Evolutionary conservation across 352 stramenopile genomes (phyloP), one percentile per base, ranked within the genome.

Genomic region (Globisporangium recalcitrans): DNA sequence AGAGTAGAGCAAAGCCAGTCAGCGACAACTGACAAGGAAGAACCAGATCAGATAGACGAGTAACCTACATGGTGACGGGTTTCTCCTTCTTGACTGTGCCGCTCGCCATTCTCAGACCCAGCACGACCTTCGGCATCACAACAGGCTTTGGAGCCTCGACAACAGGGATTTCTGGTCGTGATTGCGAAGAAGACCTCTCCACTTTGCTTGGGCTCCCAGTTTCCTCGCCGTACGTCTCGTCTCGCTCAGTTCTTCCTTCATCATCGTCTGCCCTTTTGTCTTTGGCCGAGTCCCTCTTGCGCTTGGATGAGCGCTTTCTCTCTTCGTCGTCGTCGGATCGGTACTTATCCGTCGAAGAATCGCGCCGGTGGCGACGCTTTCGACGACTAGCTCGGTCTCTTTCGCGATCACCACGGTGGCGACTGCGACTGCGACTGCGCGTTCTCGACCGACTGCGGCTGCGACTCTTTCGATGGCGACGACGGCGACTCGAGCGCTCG

Each of bases 71-170:
- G 10, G 62, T 26, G 4, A 60, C 51, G 5, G 58, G 22, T 21
- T 78, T 80, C 38, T 78, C 74, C 40, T 75, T 82, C 63, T 82
- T 85, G 26, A 52, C 9, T 5, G 38, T 42, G 6, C 22, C n/a
- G 16, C 62, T 49, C 21, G 54, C 49, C 59, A 78, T 65, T 48
- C 82, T 85, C 26, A 85, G 63, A n/a, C 74, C 76, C 49, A 85
- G 63, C 1, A 82, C 73, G 32, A 82, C 54, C 62, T 79, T 82
- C n/a, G 69, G 61, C n/a, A 66, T 58, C 19, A 63, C 54, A 14
- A 29, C n/a, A 42, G 29, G n/a, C 27, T 53, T 63, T 16, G 64
- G 46, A 32, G 49, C 6, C n/a, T 42, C 14, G 9, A 48, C 31
- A 34, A 16, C 24, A 16, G 19, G 1, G 5, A 10, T 52, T 22